A percentile compares a stretch with the other conserved stretches of the same genome.
These are phyloP conservation scores for Mariannaea elegans DNA, from an alignment of 2,329 filamentous ascomycete species.

Conservation along the genomic window DNA sequence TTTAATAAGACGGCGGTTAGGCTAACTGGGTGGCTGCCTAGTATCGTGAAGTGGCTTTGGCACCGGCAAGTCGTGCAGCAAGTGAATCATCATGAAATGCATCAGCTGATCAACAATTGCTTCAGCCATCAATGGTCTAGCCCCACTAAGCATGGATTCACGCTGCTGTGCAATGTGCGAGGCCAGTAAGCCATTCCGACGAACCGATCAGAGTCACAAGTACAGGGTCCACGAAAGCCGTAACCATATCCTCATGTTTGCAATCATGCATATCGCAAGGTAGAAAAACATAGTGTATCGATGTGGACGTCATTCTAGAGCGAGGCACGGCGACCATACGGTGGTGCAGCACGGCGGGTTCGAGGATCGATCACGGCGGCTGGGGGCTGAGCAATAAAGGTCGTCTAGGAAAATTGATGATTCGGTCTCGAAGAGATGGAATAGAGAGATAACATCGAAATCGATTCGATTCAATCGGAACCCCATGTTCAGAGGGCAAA, in stretches of 20 bases:
- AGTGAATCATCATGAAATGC: conserved; percentile 3
- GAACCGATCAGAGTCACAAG: not conserved
- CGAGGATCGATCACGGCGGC: too few relatives aligned
- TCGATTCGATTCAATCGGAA: too few relatives aligned
- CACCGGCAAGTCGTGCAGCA: not conserved
- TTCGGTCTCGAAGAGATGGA: too few relatives aligned
- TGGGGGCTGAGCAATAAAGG: too few relatives aligned
- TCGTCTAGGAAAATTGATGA: too few relatives aligned
- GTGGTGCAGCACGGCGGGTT: too few relatives aligned
- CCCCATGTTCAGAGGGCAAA: too few relatives aligned
- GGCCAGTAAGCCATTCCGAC: not conserved
- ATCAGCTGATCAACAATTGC: not conserved
- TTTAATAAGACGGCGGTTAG: not conserved
- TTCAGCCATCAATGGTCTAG: not conserved
- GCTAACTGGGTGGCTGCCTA: conserved; percentile 8
- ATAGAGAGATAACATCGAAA: too few relatives aligned
- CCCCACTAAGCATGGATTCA: conserved; percentile 1
- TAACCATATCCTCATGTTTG: too few relatives aligned
- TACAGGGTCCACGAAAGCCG: not conserved
- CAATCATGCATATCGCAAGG: not conserved
- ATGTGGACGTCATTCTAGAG: too few relatives aligned
- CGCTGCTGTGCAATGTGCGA: not conserved
- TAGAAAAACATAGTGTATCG: too few relatives aligned
- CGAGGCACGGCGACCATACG: too few relatives aligned
- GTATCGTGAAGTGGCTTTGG: not conserved